Base-by-base conservation (phyloP, 495 filamentous ascomycete genomes). In the Aspergillus bertholletiae region DNA sequence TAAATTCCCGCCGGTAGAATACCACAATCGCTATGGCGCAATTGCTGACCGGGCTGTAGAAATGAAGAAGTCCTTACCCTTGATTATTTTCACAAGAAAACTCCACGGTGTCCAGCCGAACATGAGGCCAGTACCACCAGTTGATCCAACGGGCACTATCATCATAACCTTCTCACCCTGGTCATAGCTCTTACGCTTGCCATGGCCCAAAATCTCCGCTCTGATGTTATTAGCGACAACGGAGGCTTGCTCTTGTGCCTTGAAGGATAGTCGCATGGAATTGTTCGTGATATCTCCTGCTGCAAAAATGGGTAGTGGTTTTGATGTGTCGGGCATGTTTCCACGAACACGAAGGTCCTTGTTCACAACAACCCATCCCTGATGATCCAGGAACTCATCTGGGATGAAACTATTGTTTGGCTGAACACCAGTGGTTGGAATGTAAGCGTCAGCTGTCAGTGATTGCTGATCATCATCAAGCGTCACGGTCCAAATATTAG, bases 331-430 rank as follows among this genome's bases (percentile, higher is more conserved):
- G 13, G 8, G 22, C 37, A 48, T 51, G 45, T 74, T 73, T 40
- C 63, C 56, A n/a, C n/a, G n/a, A 9, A 82, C 80, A 7, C 70
- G 76, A 54, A 87, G 69, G 58, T 78, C 73, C 26, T 79, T 74
- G 55, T 86, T 77, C 15, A 86, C 79, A 27, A 61, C 61, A 21
- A 88, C 77, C 67, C 75, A 84, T 26, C 78, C 80, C 23, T 66
- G 57, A 11, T 66, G 52, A 34, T 79, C 76, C 5, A 87, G 74
- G 46, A 82, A 65, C 23, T 71, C 55, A 8, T 65, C 60, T 4
- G 81, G 73, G 20, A 89, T 60, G 68, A 80, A 89, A 18, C 71
- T 73, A 40, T 79, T 81, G 72, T 89, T 89, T 41, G 86, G 82
- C 0, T 74, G 43, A 12, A 78, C 70, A 18, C 86, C 86, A 47